Conservation (phyloP, 352 stramenopile species). For the Phytophthora pluvialis region DNA sequence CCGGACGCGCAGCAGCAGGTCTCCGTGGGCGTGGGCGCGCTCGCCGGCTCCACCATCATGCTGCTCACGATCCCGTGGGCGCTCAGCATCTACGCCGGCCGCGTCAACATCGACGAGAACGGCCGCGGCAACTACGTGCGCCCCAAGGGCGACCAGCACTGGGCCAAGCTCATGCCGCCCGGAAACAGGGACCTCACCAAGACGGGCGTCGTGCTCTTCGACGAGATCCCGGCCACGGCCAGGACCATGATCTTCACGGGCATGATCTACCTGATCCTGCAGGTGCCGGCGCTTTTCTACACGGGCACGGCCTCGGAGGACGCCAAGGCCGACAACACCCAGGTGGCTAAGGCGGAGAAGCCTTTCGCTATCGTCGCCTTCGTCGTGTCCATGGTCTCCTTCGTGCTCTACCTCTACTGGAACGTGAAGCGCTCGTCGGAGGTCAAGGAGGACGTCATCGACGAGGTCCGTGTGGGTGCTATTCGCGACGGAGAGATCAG, state of each 20-base stretch:
- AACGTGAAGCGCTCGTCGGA: constrained; percentile 87
- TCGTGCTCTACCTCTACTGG: constrained; percentile 93
- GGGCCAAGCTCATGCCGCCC: constrained; percentile 87
- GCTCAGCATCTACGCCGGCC: constrained; percentile 92
- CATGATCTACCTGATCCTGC: constrained; percentile 96
- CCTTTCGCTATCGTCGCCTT: constrained; percentile 91
- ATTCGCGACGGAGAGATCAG: constrained; percentile 80
- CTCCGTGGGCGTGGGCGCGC: constrained; percentile 96
- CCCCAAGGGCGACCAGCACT: constrained; percentile 80
- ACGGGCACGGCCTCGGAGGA: constrained; percentile 73
- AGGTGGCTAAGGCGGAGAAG: constrained; percentile 86
- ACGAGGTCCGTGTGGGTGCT: constrained; percentile 73
- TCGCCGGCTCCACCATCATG: constrained; percentile 99
- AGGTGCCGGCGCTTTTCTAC: constrained; percentile 93
- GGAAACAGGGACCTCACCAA: constrained; percentile 64
- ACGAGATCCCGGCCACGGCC: constrained; percentile 90
- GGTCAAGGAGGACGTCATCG: constrained; percentile 68
- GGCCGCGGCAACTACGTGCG: constrained; percentile 87
- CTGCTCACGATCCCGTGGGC: constrained; percentile 98
- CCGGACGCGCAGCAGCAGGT: constrained; percentile 96
- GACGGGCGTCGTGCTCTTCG: constrained; percentile 84
- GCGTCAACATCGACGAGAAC: constrained; percentile 94
- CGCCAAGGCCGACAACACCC: constrained; percentile 63
- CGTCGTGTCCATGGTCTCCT: constrained; percentile 89
- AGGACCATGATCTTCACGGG: constrained; percentile 93